These are phyloP conservation scores for Sungouiozyma ichnusensis DNA, from an alignment of 805 yeast genomes.

Conservation along the genomic window DNA sequence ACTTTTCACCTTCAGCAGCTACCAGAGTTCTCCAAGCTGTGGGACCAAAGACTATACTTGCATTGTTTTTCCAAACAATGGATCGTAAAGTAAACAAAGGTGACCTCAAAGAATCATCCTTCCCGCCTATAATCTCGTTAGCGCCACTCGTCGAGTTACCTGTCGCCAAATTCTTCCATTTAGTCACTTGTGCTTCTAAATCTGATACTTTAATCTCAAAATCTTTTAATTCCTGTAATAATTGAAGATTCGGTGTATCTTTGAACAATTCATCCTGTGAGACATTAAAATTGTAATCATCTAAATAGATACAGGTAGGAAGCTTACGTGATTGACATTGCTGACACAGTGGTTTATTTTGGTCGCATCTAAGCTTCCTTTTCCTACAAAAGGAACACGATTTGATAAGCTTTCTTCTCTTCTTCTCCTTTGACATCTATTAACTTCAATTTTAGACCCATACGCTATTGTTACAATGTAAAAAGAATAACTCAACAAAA, in stretches of 20 bases:
- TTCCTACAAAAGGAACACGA: constrained; percentile 50
- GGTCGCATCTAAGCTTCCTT: constrained; percentile 57
- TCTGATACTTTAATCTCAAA: constrained; percentile 10
- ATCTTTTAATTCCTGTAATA: constrained; percentile 13
- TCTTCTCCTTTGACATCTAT: constrained; percentile 3
- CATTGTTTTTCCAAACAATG: constrained; percentile 1
- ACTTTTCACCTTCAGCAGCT: constrained; percentile 10
- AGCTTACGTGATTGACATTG: constrained; percentile 32
- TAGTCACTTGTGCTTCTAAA: background rate
- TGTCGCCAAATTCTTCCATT: background rate
- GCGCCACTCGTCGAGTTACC: background rate
- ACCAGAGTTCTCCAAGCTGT: constrained; percentile 21
- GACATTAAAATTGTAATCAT: constrained; percentile 14
- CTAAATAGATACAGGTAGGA: constrained; percentile 21
- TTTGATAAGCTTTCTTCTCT: constrained; percentile 21
- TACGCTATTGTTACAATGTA: too few relatives aligned
- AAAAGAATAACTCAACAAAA: too few relatives aligned
- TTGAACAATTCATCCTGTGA: constrained; percentile 15
- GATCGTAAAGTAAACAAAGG: background rate
- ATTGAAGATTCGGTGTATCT: constrained; percentile 17
- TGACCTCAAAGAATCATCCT: background rate
- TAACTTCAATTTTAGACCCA: too few relatives aligned
- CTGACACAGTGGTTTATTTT: constrained; percentile 33
- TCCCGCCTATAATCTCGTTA: background rate
- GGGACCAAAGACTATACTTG: constrained; percentile 18